phyloP scores from a whole-genome alignment of 208 protist genomes.

The Wallacemonas rigidus region DNA sequence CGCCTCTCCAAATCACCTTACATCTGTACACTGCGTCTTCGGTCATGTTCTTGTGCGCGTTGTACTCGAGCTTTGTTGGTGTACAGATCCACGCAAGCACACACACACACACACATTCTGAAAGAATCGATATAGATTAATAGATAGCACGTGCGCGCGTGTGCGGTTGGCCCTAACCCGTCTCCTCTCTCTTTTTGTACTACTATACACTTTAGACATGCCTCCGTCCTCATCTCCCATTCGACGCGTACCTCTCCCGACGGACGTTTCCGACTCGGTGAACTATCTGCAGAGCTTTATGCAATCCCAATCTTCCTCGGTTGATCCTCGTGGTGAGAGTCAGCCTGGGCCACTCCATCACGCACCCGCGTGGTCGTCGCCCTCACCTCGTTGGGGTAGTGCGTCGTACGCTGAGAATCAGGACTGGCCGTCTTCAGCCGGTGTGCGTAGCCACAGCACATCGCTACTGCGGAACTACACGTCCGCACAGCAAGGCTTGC shows the following conservation, averaged over 20 bases:
- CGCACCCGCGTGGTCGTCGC: not conserved
- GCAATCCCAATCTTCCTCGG: slow-evolving; percentile 6
- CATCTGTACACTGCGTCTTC: too few relatives aligned
- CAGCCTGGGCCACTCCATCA: not conserved
- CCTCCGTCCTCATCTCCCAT: not conserved
- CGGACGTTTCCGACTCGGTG: slow-evolving; percentile 14
- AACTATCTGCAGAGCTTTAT: slow-evolving; percentile 18
- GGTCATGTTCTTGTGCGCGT: too few relatives aligned
- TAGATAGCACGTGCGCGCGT: too few relatives aligned
- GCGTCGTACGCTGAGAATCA: not conserved
- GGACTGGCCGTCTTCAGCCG: not conserved
- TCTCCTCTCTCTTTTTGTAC: not conserved
- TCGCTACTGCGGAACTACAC: too few relatives aligned
- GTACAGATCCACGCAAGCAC: too few relatives aligned
- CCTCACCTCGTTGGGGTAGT: not conserved
- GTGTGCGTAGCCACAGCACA: too few relatives aligned
- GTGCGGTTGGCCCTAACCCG: not conserved
- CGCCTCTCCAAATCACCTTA: too few relatives aligned
- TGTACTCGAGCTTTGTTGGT: too few relatives aligned
- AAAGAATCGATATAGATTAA: too few relatives aligned
- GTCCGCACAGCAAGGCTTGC: too few relatives aligned
- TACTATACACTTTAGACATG: not conserved
- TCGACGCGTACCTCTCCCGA: not conserved
- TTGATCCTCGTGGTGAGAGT: not conserved
- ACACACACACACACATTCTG: too few relatives aligned